Percentiles rank a stretch among this genome's conserved stretches.
Conservation (phyloP, 371 early-diverging fungal genomes). For the Mortierella sp. region DNA sequence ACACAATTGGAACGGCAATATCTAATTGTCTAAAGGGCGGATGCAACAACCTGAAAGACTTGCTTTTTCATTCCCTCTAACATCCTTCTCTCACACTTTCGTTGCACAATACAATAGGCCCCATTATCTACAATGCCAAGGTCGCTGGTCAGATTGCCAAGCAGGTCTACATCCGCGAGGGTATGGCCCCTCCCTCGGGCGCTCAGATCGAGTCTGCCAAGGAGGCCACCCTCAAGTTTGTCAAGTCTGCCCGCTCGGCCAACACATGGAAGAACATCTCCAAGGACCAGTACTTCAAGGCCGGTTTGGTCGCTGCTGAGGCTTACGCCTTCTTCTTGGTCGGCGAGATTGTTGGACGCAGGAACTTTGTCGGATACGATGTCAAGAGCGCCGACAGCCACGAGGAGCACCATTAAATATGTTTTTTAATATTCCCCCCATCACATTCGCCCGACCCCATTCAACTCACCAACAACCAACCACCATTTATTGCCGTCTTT, state of each 20-base stretch:
- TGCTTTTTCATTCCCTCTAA: background rate
- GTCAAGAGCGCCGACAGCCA: slow-evolving; percentile 69
- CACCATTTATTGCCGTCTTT: slow-evolving; percentile 9
- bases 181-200: slow-evolving; percentile 74
- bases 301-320: slow-evolving; percentile 75
- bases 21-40: background rate
- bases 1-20: background rate
- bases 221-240: slow-evolving; percentile 62
- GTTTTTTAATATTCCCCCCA: background rate
- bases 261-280: slow-evolving; percentile 68
- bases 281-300: slow-evolving; percentile 60
- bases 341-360: slow-evolving; percentile 82
- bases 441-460: background rate
- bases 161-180: slow-evolving; percentile 79
- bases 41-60: background rate
- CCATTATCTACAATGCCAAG: slow-evolving; percentile 70
- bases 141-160: slow-evolving; percentile 78
- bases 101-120: slow-evolving; percentile 19
- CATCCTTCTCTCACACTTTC: background rate
- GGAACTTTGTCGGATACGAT: slow-evolving; percentile 79
- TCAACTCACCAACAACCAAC: background rate
- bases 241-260: slow-evolving; percentile 61
- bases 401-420: slow-evolving; percentile 56
- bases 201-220: slow-evolving; percentile 72
- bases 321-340: slow-evolving; percentile 79